Evolutionary conservation across 305 asterid genomes (phyloP), one percentile per base, ranked within the genome.

Genomic region (Nicotiana rustica): DNA sequence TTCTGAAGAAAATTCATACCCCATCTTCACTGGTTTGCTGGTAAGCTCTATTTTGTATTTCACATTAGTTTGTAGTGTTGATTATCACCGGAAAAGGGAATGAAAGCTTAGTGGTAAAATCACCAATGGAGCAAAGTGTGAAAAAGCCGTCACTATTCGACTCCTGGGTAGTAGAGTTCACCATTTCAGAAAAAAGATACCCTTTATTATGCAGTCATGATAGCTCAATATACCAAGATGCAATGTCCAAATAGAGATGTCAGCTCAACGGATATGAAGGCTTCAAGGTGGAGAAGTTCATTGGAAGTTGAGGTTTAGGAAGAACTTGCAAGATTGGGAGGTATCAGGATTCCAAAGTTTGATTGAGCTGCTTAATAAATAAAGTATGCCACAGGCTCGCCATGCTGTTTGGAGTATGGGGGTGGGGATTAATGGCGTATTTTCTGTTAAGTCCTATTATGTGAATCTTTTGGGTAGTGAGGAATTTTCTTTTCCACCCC

Each of bases 21-120:
- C 98, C 82, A 86, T 97, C 86, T 95, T 91, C 89, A 91, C 85
- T 85, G 99, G 99, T 85, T 92, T 97, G 86, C 89, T 90, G 96
- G 99, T 97, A 68, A 88, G 88, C 71, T 86, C 85, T 25, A 73
- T 14, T 73, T 73, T 47, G 21, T 25, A 49, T 49, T 13, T 73
- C 79, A 73, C 25, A 21, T 49, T 49, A 71, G 36, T 19, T 44
- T 71, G 25, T 49, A 73, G 14, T 0, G 8, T 14, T 73, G 29
- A 83, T 76, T 33, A 82, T 83, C 14, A 25, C 38, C 6, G 19
- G 21, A 0, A 41, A 73, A 71, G 44, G 14, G 79, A 73, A 21
- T 62, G 44, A 73, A 25, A 25, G 18, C 79, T 73, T 73, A 14
- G 64, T 73, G 79, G 79, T 73, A 49, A 25, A 73, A 49, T 73